Evolutionary conservation across 441 rosid genomes (phyloP), one percentile per base, ranked within the genome.

Genomic region (Brassica balearica): DNA sequence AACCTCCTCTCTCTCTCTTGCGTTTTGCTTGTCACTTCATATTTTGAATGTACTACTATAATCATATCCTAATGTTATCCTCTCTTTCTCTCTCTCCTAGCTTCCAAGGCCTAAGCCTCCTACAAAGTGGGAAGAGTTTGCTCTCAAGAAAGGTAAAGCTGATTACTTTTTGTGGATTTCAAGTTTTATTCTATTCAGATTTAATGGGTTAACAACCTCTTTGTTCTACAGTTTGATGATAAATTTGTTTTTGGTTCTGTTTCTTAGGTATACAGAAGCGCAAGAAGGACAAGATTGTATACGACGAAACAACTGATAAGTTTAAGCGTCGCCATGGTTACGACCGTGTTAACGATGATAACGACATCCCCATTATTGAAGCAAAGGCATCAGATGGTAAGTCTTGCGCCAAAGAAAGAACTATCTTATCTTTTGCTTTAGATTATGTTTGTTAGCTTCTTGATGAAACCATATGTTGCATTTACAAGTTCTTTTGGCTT

Each of bases 241-340:
- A 51, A 6, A 19, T 8, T 60, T 75, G 65, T 10, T 14, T 58
- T 43, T 68, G 59, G 17, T 72, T 72, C 34, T 77, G 25, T 86
- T 65, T 84, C 75, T 65, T 83, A 93, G 98, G 95, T 72, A 95
- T 95, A 82, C 79, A 84, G 86, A 91, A 90, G 14, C 90, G 84
- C 20, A 93, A 93, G 78, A 93, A 88, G 74, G 98, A 95, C 85
- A 95, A 95, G 85, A 82, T 87, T 72, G 80, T 86, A 0, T 95
- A 90, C 87, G 98, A 95, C 69, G 93, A 91, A 78, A 96, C 89
- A 87, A 95, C 98, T 29, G 82, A 84, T 65, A 65, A 88, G 8
- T 95, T 97, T 91, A 95, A 95, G 82, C 95, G 97, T 23, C 87
- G 92, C 12, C 89, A 80, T 86, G 98, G 99, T 59, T 93, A 89